Base-by-base conservation (phyloP, 192 early-diverging fungal species). In the Globomyces pollinis-pini region DNA sequence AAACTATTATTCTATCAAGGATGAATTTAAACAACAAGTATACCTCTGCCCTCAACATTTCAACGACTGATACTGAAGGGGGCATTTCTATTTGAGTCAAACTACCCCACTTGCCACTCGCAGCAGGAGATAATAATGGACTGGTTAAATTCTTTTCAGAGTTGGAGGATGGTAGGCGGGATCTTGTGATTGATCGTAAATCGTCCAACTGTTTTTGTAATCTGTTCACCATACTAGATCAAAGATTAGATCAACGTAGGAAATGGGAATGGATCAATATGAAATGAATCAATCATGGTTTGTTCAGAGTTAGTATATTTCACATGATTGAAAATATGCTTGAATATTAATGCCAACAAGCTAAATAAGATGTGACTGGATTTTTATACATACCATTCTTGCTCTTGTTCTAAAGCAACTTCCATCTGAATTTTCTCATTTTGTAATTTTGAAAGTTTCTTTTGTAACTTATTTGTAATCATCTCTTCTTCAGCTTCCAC, bases 351-450 rank as follows among this genome's bases (percentile, higher is more conserved):
- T 15, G n/a, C 15, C 38, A 39, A 39, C 15, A 39, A 39, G 38
- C 15, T 15, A 39, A 39, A n/a, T 39, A 39, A n/a, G 38, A 39
- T 15, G 15, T 21, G 9, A 7, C n/a, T 28, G n/a, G n/a, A n/a
- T n/a, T n/a, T n/a, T n/a, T n/a, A n/a, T n/a, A n/a, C n/a, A n/a
- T n/a, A n/a, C n/a, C 20, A 39, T 16, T 53, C 44, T 36, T 65
- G 64, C 59, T 93, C 91, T 63, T 91, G 88, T 62, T 95, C 92
- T 58, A 95, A 70, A 12, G 90, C 86, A 52, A 82, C 83, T 54
- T 95, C 92, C 76, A 95, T 83, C 38, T 91, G 84, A 57, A 91
- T 79, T 70, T 93, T 95, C 67, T 95, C 92, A 57, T 84, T 80
- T 61, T 93, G 87, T 32, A 95, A 74, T 72, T 87, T 8, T 32